These are phyloP conservation scores for Knoxia roxburghii DNA, from an alignment of 257 asterid genomes.

Conservation along the genomic window DNA sequence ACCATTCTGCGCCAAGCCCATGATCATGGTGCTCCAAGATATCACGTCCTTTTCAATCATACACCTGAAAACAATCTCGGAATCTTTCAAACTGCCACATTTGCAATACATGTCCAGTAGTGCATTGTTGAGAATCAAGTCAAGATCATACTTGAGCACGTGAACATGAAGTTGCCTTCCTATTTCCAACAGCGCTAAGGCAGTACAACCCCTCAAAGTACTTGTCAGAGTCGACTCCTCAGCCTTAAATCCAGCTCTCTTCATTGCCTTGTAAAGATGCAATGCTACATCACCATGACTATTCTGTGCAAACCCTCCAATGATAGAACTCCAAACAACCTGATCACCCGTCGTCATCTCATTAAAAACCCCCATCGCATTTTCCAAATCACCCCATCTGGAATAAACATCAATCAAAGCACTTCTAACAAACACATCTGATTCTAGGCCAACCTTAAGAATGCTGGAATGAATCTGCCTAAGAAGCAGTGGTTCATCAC, in stretches of 20 bases:
- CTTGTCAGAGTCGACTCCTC: too few species aligned
- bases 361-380: constrained; percentile 44
- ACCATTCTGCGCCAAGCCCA: constrained; percentile 91
- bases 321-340: constrained; percentile 82
- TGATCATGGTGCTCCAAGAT: constrained; percentile 96
- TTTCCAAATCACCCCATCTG: constrained; percentile 51
- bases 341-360: constrained; percentile 70
- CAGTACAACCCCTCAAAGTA: too few species aligned
- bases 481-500: constrained; percentile 38
- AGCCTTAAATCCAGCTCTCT: constrained; percentile 50
- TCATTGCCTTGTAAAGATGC: constrained; percentile 68
- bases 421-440: constrained; percentile 80
- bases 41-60: constrained; percentile 75
- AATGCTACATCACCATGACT: constrained; percentile 69
- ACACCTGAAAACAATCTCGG: constrained; percentile 44
- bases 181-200: constrained; percentile 72
- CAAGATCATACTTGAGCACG: constrained; percentile 61
- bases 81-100: constrained; percentile 74
- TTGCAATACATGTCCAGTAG: constrained; percentile 91
- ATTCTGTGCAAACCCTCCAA: constrained; percentile 91
- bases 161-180: constrained; percentile 88
- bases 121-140: constrained; percentile 75
- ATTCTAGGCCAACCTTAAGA: constrained; percentile 75
- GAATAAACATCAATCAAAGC: constrained; percentile 70
- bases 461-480: constrained; percentile 61